Evolutionary conservation across 2,329 filamentous ascomycete genomes (phyloP), one percentile per base, ranked within the genome.

Genomic region (Arthrinium puccinioides): DNA sequence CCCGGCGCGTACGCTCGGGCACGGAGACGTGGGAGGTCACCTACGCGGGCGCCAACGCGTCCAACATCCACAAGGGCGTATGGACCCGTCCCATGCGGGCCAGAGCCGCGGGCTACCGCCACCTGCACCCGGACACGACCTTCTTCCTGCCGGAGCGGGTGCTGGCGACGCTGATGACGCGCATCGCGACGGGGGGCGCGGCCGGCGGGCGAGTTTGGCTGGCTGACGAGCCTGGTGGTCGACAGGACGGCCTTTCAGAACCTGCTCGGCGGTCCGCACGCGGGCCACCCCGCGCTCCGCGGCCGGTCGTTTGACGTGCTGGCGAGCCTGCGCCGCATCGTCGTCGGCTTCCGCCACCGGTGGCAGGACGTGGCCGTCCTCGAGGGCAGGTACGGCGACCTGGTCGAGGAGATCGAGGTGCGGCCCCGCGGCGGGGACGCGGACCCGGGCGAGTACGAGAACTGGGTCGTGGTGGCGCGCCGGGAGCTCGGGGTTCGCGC

Each of bases 361-460:
- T 36, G 33, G 33, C 33, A 27, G 21, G 33, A 36, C 25, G 33
- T 36, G 21, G 33, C 5, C 15, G 19, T 27, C 10, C 7, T 36
- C 23, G 33, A 36, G 18, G 33, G 33, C 2, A 21, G 14, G 25
- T 27, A 21, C 15, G 14, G 6, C 16, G 33, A 36, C 5, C 21
- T 36, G 5, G 16, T 36, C 18, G 33, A 36, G 8, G 33, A 36
- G 21, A 4, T 23, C n/a, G n/a, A n/a, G n/a, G n/a, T n/a, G n/a
- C n/a, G n/a, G n/a, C n/a, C n/a, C n/a, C n/a, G n/a, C n/a, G n/a
- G n/a, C n/a, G n/a, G n/a, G n/a, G n/a, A n/a, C n/a, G n/a, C n/a
- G n/a, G n/a, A n/a, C n/a, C n/a, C n/a, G n/a, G n/a, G n/a, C n/a
- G n/a, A n/a, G n/a, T n/a, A n/a, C n/a, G n/a, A n/a, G n/a, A n/a